Conservation (phyloP, 345 rosid genomes). For the Acer campestre region DNA sequence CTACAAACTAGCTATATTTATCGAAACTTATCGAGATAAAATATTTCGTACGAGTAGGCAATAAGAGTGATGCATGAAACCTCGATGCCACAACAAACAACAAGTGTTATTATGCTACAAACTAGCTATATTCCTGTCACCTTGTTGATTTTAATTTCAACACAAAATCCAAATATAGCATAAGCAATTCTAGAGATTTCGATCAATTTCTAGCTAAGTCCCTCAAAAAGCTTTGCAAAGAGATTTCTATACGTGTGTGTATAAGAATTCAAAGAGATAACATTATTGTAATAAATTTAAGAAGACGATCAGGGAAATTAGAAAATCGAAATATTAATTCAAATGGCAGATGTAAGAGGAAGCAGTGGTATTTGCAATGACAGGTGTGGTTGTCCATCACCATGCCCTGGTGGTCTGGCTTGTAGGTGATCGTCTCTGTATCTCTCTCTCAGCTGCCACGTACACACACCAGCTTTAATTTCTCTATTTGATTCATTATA, state of each 20-base stretch:
- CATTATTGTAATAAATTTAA: too few species aligned
- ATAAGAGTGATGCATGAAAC: too few species aligned
- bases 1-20: too few species aligned
- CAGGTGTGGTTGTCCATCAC: conserved; percentile 44
- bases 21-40: too few species aligned
- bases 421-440: background rate
- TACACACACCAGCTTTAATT: background rate
- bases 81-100: conserved; percentile 7
- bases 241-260: too few species aligned
- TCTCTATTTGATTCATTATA: too few species aligned
- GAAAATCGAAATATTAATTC: background rate
- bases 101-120: background rate
- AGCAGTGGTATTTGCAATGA: conserved; percentile 29
- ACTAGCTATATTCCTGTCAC: background rate
- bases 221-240: too few species aligned
- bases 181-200: background rate
- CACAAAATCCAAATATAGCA: background rate
- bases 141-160: background rate
- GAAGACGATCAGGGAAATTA: too few species aligned
- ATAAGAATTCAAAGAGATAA: too few species aligned
- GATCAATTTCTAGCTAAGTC: background rate
- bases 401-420: conserved; percentile 33
- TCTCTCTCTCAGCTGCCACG: background rate
- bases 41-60: too few species aligned
- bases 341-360: conserved; percentile 35